Conservation (phyloP, 108 stramenopile genomes). For the Tribonema minus region DNA sequence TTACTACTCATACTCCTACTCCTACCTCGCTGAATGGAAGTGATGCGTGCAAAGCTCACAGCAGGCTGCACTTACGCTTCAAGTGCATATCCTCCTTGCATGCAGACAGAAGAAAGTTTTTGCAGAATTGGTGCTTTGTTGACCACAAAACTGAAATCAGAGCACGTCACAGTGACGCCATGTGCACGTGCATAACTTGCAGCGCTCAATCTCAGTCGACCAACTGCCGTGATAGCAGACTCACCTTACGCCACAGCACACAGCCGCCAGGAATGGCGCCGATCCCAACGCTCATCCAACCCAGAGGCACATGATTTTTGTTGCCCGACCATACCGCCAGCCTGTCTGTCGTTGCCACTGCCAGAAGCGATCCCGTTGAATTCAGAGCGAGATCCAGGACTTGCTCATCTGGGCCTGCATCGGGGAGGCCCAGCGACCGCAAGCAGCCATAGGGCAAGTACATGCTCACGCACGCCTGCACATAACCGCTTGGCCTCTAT, state of each 20-base stretch:
- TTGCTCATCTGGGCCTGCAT: conserved; percentile 7
- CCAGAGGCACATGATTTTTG: conserved; percentile 33
- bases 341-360: conserved; percentile 21
- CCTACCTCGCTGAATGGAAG: no score
- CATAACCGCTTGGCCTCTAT: no score
- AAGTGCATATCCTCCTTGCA: no score
- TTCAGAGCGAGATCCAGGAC: conserved; percentile 21
- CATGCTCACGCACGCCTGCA: no score
- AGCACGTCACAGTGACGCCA: background rate
- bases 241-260: conserved; percentile 17
- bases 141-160: background rate
- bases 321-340: conserved; percentile 34
- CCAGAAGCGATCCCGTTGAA: conserved; percentile 29
- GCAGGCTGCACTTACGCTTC: no score
- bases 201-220: background rate
- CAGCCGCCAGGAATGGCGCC: conserved; percentile 1
- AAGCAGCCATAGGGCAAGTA: conserved; percentile 37
- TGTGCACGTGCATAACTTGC: background rate
- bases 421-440: conserved; percentile 9
- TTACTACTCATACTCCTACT: no score
- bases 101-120: no score
- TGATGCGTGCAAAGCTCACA: no score
- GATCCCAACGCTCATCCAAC: background rate
- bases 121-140: no score
- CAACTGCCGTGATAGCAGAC: background rate